A percentile compares a stretch with the other conserved stretches of the same genome.
These are phyloP conservation scores for Carex littledalei DNA, from an alignment of 176 grass and related monocot species.

Conservation along the genomic window DNA sequence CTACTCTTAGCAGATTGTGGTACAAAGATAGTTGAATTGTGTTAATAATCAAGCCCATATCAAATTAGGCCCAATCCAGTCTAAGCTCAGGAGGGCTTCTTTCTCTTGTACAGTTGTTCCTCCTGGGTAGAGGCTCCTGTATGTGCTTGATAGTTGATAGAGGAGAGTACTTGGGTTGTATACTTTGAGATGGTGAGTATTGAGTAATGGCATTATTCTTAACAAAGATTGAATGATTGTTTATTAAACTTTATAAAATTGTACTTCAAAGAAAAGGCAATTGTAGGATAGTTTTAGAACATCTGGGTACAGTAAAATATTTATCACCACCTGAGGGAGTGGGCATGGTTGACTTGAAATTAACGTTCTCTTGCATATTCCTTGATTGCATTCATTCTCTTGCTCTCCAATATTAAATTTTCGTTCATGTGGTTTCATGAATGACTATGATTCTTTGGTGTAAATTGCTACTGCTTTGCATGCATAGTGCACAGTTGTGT, in stretches of 20 bases:
- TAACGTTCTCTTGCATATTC: background rate
- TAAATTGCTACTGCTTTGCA: background rate
- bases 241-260: background rate
- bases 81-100: background rate
- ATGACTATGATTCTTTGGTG: background rate
- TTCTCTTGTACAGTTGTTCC: background rate
- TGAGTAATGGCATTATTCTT: background rate
- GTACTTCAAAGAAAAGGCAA: background rate
- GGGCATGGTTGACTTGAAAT: background rate
- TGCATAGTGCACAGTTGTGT: background rate
- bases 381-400: background rate
- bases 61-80: background rate
- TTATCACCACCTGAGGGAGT: background rate
- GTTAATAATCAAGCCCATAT: background rate
- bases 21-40: background rate
- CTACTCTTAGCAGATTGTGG: background rate
- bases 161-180: background rate
- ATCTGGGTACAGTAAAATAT: background rate
- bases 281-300: conserved; percentile 2
- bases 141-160: background rate
- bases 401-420: background rate
- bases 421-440: background rate
- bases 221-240: background rate
- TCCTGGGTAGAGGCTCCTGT: background rate
- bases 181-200: background rate